Base-by-base conservation (phyloP, 2,329 filamentous ascomycete species). In the Colletotrichum chrysophilum region DNA sequence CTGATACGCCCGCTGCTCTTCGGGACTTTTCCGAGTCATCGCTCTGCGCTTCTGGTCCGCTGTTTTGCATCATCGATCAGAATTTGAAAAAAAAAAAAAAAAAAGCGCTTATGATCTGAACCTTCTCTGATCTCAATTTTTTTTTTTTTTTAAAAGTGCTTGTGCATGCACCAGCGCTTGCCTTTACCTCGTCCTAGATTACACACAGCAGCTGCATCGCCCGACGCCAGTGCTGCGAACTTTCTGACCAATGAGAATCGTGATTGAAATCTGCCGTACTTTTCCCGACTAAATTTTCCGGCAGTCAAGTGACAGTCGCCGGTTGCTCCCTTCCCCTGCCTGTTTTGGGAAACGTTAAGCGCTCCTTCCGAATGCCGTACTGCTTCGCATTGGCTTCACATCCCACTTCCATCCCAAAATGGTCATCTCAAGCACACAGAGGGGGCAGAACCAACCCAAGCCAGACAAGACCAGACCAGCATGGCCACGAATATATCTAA, bases 271-370 rank as follows among this genome's bases (percentile, higher is more conserved):
- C 2, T 43, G 24, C 36, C 38, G 36, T 26, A 60, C 5, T 28
- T 75, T 66, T 36, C 5, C 62, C 68, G 55, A 55, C 32, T 18
- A 48, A 66, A 52, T 34, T 4, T 71, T 43, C 14, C 16, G 16
- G 24, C 58, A 36, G 65, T 73, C 71, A 65, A 71, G 48, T 61
- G 60, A 61, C 60, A 9, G 28, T 34, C 21, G 28, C 85, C 69
- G 76, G 76, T 13, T 32, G 66, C 74, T 30, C 58, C 61, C n/a
- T 18, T 56, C 28, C 48, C 38, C 21, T 32, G 36, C 24, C 69
- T 48, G 26, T 34, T 68, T 68, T 16, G 7, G 62, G 73, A 68
- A 75, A 68, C 26, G 30, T 28, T 73, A 75, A 75, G 73, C 73
- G 73, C 73, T 36, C 28, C 68, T 75, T 68, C 75, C 69, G 8